Percentiles rank a stretch among this genome's conserved stretches.
These are phyloP conservation scores for Chalciporus piperatoides DNA, from an alignment of 1,284 basidiomycete genomes.

Conservation along the genomic window DNA sequence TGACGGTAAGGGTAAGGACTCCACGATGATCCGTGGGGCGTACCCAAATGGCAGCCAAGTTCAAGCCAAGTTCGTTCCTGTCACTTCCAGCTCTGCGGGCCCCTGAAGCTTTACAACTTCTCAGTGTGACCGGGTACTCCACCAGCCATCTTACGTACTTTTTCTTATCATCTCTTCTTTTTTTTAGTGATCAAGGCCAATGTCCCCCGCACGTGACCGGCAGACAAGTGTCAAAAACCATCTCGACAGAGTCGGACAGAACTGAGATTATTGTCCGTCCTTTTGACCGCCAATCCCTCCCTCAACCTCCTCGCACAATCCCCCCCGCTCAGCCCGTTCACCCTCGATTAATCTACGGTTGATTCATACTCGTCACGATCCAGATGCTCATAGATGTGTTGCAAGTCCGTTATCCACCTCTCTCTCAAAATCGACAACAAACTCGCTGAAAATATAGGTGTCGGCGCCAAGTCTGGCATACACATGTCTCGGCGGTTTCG, in stretches of 20 bases:
- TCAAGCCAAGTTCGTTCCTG: no score
- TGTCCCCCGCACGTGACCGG: constrained; percentile 4
- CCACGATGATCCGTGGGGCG: no score
- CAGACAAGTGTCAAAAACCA: background rate
- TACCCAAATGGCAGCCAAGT: no score
- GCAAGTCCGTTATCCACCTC: constrained; percentile 21
- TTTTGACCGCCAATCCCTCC: background rate
- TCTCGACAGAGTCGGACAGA: no score
- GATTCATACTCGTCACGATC: background rate
- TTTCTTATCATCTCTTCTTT: background rate
- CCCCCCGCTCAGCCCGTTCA: background rate
- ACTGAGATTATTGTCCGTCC: no score
- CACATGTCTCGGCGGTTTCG: constrained; percentile 76
- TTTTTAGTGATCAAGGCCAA: background rate
- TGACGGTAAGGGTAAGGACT: no score
- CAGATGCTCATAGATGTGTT: constrained; percentile 23
- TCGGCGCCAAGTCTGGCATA: constrained; percentile 57
- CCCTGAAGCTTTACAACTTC: no score
- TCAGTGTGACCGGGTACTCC: no score
- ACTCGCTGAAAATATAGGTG: constrained; percentile 37
- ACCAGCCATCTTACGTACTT: no score
- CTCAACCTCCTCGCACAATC: background rate
- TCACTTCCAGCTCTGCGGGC: no score
- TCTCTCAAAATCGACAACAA: constrained; percentile 7
- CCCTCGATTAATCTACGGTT: background rate